Percentiles rank a stretch among this genome's conserved stretches.
Evolutionary conservation across 441 rosid species (phyloP).

Genomic region (Cnidoscolus chayamansa): DNA sequence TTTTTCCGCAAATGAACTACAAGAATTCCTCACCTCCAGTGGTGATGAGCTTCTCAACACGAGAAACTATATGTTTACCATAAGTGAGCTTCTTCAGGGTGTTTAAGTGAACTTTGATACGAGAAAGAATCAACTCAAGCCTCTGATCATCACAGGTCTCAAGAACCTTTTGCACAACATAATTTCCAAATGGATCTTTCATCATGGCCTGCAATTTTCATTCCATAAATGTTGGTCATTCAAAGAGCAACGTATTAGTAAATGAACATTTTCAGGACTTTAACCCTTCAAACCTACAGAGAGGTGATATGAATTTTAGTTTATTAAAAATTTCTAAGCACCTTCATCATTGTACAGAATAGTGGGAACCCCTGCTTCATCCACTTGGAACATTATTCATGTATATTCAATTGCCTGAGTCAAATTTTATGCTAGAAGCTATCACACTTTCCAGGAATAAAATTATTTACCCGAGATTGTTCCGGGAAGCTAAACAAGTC

Average conservation of each 20-base stretch:
- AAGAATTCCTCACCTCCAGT: constrained; percentile 63
- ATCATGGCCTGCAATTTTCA: constrained; percentile 77
- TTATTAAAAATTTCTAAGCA: too few relatives aligned
- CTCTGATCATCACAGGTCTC: constrained; percentile 84
- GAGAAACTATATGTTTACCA: constrained; percentile 90
- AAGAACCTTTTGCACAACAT: constrained; percentile 93
- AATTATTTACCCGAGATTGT: too few relatives aligned
- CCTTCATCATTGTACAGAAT: too few relatives aligned
- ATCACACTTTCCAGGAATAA: too few relatives aligned
- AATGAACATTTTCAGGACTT: background rate
- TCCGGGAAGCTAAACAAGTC: too few relatives aligned
- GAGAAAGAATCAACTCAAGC: constrained; percentile 72
- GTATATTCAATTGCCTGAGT: too few relatives aligned
- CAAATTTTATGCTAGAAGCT: too few relatives aligned
- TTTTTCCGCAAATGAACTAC: background rate
- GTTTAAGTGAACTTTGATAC: constrained; percentile 79
- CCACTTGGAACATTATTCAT: too few relatives aligned
- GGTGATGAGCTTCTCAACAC: constrained; percentile 85
- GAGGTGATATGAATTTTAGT: too few relatives aligned
- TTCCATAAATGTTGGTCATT: constrained; percentile 12
- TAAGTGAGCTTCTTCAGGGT: constrained; percentile 84
- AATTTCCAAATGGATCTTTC: constrained; percentile 96
- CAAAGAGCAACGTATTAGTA: background rate
- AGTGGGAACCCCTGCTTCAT: too few relatives aligned
- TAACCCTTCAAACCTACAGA: background rate